Evolutionary conservation across 1,284 basidiomycete species (phyloP).

Genomic region (Hemileia vastatrix): DNA sequence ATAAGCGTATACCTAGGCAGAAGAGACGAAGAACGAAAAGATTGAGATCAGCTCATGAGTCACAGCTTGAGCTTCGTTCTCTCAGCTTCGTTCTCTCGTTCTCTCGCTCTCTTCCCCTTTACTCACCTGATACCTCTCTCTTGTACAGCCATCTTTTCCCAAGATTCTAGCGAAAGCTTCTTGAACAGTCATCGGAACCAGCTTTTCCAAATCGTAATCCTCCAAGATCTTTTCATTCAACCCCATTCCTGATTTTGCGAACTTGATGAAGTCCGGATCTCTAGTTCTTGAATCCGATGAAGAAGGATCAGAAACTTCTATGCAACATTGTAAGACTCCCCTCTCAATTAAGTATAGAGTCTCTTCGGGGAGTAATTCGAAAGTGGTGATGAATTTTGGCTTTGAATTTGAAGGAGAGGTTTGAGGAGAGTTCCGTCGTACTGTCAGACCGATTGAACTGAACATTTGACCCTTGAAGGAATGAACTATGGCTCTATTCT

Average conservation of each 20-base stretch:
- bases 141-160: slow-evolving; percentile 61
- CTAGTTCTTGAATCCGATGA: slow-evolving; percentile 70
- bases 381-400: no score
- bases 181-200: slow-evolving; percentile 68
- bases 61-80: not conserved
- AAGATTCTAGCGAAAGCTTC: slow-evolving; percentile 79
- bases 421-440: no score
- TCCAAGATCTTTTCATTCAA: slow-evolving; percentile 22
- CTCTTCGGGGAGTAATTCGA: slow-evolving; percentile 87
- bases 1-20: slow-evolving; percentile 74
- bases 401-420: no score
- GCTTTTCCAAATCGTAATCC: slow-evolving; percentile 45
- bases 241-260: slow-evolving; percentile 26
- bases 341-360: slow-evolving; percentile 82
- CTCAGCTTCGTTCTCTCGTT: no score
- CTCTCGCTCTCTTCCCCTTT: no score
- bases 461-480: no score
- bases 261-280: slow-evolving; percentile 30
- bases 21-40: not conserved
- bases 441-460: no score
- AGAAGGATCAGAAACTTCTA: no score
- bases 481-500: no score
- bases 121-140: slow-evolving; percentile 75
- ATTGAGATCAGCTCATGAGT: slow-evolving; percentile 14
- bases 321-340: slow-evolving; percentile 50